Percentiles rank a stretch among this genome's conserved stretches.
Conservation (phyloP, 768 basidiomycete genomes). For the Boletus fagicola region DNA sequence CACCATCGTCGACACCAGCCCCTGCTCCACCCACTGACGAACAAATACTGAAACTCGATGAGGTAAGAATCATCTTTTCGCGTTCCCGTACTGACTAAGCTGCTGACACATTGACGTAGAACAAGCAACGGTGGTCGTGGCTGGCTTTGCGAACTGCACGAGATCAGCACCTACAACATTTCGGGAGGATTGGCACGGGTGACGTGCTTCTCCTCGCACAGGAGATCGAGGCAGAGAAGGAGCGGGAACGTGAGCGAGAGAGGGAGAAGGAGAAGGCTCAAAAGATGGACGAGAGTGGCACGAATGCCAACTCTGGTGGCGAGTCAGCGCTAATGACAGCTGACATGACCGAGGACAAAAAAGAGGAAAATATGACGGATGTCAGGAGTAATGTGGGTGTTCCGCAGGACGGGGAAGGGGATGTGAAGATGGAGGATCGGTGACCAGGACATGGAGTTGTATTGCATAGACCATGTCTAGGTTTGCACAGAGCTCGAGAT, state of each 20-base stretch:
- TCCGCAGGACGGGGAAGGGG: conserved; percentile 38
- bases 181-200: conserved; percentile 79
- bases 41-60: conserved; percentile 58
- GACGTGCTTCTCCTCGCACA: conserved; percentile 53
- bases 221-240: conserved; percentile 37
- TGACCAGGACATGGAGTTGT: conserved; percentile 3
- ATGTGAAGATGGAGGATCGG: conserved; percentile 51
- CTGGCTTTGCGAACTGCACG: conserved; percentile 75
- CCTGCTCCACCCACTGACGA: conserved; percentile 41
- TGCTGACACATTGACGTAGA: conserved; percentile 43
- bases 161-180: conserved; percentile 69
- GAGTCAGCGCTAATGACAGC: conserved; percentile 33
- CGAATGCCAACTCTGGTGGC: conserved; percentile 24
- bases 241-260: conserved; percentile 39
- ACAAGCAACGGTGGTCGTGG: conserved; percentile 78
- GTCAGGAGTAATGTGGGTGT: conserved; percentile 14
- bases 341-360: conserved; percentile 23
- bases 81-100: conserved; percentile 2
- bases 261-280: conserved; percentile 32
- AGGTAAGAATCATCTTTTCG: conserved; percentile 39
- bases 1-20: conserved; percentile 19
- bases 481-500: no score
- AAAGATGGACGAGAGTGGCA: conserved; percentile 23
- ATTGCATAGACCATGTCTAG: no score
- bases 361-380: conserved; percentile 23